Percentiles rank a stretch among this genome's conserved stretches.
Conservation (phyloP, 1,284 basidiomycete genomes). For the Sporisorium iseilematis-ciliati region DNA sequence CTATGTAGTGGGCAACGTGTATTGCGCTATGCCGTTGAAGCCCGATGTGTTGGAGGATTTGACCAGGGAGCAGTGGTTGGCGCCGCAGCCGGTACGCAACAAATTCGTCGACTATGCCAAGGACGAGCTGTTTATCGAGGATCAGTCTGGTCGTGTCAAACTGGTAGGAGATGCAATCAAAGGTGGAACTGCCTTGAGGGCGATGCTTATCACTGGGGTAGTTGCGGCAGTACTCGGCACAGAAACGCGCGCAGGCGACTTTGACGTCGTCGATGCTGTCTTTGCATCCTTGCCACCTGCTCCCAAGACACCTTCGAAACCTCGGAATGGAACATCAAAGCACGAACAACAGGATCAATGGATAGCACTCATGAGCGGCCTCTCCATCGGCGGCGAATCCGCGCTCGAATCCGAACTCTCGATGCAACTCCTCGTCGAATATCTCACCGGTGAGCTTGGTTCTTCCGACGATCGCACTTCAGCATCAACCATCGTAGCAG, state of each 20-base stretch:
- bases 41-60: constrained; percentile 96
- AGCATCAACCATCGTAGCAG: constrained; percentile 41
- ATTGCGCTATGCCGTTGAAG: constrained; percentile 97
- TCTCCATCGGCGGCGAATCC: constrained; percentile 72
- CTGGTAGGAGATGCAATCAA: constrained; percentile 79
- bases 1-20: constrained; percentile 93
- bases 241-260: constrained; percentile 89
- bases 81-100: constrained; percentile 76
- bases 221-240: constrained; percentile 89
- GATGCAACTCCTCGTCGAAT: constrained; percentile 74
- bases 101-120: constrained; percentile 75
- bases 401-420: constrained; percentile 45
- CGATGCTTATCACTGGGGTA: constrained; percentile 72
- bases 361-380: constrained; percentile 65
- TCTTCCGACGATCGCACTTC: constrained; percentile 71
- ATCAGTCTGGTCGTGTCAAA: constrained; percentile 90
- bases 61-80: constrained; percentile 91
- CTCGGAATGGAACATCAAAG: constrained; percentile 3
- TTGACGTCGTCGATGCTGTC: constrained; percentile 92
- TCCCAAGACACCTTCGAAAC: background rate
- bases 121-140: constrained; percentile 90
- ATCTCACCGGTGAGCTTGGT: constrained; percentile 86
- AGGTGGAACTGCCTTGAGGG: constrained; percentile 37
- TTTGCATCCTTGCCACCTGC: constrained; percentile 75
- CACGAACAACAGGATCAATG: constrained; percentile 43